Evolutionary conservation across 345 rosid species (phyloP).

Genomic region (Boechera divaricarpa): DNA sequence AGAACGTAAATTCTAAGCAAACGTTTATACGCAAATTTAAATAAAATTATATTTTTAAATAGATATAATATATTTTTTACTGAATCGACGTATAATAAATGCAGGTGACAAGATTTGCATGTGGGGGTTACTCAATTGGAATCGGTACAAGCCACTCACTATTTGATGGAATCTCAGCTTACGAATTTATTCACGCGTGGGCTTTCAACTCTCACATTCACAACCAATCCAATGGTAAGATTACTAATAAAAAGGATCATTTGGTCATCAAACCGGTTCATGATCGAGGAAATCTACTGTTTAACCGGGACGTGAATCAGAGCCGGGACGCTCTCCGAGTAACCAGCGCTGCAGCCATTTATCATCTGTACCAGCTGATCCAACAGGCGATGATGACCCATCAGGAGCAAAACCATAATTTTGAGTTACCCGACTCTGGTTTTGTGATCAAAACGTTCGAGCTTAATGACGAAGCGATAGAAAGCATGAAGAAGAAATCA

Average conservation of each 20-base stretch:
- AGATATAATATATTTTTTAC: background rate
- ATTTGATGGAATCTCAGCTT: slow-evolving; percentile 69
- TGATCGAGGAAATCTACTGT: slow-evolving; percentile 52
- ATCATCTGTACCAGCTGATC: slow-evolving; percentile 67
- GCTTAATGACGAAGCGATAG: slow-evolving; percentile 50
- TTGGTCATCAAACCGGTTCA: slow-evolving; percentile 53
- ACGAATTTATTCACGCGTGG: slow-evolving; percentile 60
- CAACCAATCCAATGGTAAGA: slow-evolving; percentile 28
- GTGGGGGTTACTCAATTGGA: slow-evolving; percentile 72
- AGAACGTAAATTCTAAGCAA: background rate
- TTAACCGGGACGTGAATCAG: slow-evolving; percentile 33
- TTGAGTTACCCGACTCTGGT: slow-evolving; percentile 26
- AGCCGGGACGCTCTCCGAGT: slow-evolving; percentile 9
- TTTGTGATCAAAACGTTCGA: slow-evolving; percentile 58
- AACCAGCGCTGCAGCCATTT: slow-evolving; percentile 62
- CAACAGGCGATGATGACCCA: slow-evolving; percentile 46
- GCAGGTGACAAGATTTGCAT: slow-evolving; percentile 70
- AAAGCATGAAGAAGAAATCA: slow-evolving; percentile 56
- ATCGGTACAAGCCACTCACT: slow-evolving; percentile 70
- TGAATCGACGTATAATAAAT: background rate
- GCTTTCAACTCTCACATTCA: slow-evolving; percentile 51
- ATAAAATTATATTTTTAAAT: background rate
- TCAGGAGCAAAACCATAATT: slow-evolving; percentile 22
- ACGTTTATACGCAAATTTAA: background rate
- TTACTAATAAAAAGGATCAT: slow-evolving; percentile 8